Percentiles rank a stretch among this genome's conserved stretches.
These are phyloP conservation scores for Penicillium sclerotiorum DNA, from an alignment of 2,329 filamentous ascomycete genomes.

Conservation along the genomic window DNA sequence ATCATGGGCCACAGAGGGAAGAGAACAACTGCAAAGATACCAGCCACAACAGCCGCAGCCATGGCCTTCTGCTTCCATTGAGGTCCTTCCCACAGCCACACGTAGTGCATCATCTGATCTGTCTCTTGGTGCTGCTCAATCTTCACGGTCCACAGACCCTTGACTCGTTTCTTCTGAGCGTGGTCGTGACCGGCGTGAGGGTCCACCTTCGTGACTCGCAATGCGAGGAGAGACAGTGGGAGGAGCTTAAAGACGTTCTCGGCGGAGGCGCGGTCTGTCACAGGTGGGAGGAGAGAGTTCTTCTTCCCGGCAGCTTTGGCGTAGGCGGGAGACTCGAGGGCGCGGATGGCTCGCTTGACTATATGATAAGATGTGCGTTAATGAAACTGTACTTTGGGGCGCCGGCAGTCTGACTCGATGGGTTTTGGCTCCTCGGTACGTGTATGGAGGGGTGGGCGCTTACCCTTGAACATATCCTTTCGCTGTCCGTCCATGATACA, in stretches of 20 bases:
- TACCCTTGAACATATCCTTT: constrained; percentile 97
- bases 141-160: constrained; percentile 93
- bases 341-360: constrained; percentile 96
- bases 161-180: constrained; percentile 75
- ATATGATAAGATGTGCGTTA: neutral
- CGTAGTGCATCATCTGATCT: constrained; percentile 73
- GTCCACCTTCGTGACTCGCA: constrained; percentile 83
- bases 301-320: constrained; percentile 80
- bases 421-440: too few relatives aligned
- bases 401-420: too few relatives aligned
- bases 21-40: constrained; percentile 86
- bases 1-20: constrained; percentile 96
- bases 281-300: constrained; percentile 83
- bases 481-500: constrained; percentile 94
- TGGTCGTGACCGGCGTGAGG: constrained; percentile 75
- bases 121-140: constrained; percentile 94
- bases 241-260: constrained; percentile 95
- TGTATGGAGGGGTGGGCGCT: neutral
- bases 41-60: constrained; percentile 76
- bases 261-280: constrained; percentile 83
- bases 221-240: constrained; percentile 88
- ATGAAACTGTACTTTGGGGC: too few relatives aligned
- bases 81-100: constrained; percentile 93
- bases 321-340: constrained; percentile 85
- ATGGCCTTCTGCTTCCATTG: constrained; percentile 95